A percentile compares a stretch with the other conserved stretches of the same genome.
phyloP scores from a whole-genome alignment of 768 basidiomycete species.

The Favolaschia claudopus region DNA sequence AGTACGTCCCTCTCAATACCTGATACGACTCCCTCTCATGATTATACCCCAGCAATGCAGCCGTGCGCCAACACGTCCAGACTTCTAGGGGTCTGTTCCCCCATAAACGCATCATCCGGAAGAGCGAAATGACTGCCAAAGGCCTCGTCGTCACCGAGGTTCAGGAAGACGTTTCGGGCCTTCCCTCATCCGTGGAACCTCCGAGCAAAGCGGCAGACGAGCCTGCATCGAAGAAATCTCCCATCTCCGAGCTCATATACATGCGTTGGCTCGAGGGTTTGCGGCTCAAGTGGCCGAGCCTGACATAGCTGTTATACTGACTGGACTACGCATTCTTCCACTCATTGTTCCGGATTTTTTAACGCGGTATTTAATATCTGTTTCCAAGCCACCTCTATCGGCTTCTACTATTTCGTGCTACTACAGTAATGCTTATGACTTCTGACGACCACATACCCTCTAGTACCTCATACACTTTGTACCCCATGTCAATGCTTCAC shows the following conservation, averaged over 20 bases:
- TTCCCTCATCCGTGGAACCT: constrained; percentile 49
- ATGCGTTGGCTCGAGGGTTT: constrained; percentile 96
- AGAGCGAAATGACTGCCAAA: constrained; percentile 85
- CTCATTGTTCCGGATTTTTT: constrained; percentile 5
- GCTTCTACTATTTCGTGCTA: constrained; percentile 11
- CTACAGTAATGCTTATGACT: constrained; percentile 22
- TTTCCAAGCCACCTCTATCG: neutral
- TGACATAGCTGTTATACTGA: constrained; percentile 45
- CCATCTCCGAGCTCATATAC: constrained; percentile 95
- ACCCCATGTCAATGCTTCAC: too few relatives aligned
- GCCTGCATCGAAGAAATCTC: constrained; percentile 71
- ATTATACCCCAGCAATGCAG: constrained; percentile 62
- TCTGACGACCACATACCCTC: constrained; percentile 18
- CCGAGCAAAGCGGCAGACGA: constrained; percentile 50
- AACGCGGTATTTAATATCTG: constrained; percentile 13
- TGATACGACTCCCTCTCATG: constrained; percentile 18
- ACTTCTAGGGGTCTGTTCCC: constrained; percentile 84
- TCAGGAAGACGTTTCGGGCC: constrained; percentile 70
- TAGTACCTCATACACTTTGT: constrained; percentile 12
- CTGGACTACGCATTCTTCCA: neutral
- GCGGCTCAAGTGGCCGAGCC: constrained; percentile 88
- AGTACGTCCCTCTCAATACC: constrained; percentile 59
- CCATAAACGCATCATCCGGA: constrained; percentile 78
- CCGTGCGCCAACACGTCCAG: constrained; percentile 84
- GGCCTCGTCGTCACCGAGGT: constrained; percentile 87